These are phyloP conservation scores for Microbotryomycetes sp. DNA, from an alignment of 1,284 basidiomycete genomes.

Conservation along the genomic window DNA sequence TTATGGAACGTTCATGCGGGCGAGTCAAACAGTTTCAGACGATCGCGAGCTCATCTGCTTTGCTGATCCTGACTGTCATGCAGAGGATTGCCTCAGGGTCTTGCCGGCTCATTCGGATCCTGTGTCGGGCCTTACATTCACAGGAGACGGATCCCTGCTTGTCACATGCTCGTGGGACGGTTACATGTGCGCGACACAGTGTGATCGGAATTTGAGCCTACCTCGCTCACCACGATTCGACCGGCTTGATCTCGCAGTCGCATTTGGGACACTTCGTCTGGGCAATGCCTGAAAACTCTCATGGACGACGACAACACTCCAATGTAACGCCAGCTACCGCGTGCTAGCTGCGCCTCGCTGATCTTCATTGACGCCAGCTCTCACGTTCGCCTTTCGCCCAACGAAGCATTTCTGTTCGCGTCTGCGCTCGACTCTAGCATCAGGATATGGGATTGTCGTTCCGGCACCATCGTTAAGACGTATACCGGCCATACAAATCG, in stretches of 20 bases:
- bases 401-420: constrained; percentile 77
- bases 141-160: constrained; percentile 86
- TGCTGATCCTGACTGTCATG: neutral
- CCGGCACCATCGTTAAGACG: constrained; percentile 86
- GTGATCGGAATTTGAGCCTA: neutral
- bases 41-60: constrained; percentile 1
- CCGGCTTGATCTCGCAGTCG: constrained; percentile 52
- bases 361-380: constrained; percentile 49
- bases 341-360: constrained; percentile 18
- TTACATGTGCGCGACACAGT: constrained; percentile 62
- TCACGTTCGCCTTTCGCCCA: constrained; percentile 81
- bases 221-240: neutral
- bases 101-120: constrained; percentile 95
- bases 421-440: constrained; percentile 88
- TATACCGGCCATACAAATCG: constrained; percentile 75
- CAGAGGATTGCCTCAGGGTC: constrained; percentile 57
- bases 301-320: constrained; percentile 94
- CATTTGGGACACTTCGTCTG: constrained; percentile 92
- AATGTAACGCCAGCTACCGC: constrained; percentile 49
- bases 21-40: constrained; percentile 38
- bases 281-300: constrained; percentile 93
- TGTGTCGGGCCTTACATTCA: constrained; percentile 87
- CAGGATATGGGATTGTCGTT: constrained; percentile 87
- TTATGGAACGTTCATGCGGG: constrained; percentile 92
- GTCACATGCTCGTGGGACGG: constrained; percentile 94